phyloP scores from a whole-genome alignment of 352 stramenopile species.

The Globisporangium irregulare region DNA sequence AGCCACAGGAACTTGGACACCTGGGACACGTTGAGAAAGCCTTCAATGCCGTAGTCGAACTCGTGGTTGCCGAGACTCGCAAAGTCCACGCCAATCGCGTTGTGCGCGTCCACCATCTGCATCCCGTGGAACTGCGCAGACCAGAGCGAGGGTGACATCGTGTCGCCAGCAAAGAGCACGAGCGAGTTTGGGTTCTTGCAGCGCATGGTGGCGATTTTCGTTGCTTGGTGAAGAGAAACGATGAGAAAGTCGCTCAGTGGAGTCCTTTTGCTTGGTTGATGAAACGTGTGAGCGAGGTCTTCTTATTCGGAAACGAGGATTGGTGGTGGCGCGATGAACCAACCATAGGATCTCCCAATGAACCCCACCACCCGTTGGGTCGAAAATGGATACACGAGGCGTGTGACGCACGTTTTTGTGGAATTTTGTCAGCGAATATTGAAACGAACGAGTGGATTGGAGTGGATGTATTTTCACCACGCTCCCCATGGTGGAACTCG shows the following conservation, averaged over 20 bases:
- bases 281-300: neutral
- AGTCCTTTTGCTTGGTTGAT: too few relatives aligned
- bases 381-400: neutral
- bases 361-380: neutral
- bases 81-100: slow-evolving; percentile 70
- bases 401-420: neutral
- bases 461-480: neutral
- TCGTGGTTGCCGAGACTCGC: slow-evolving; percentile 76
- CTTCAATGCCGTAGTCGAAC: slow-evolving; percentile 74
- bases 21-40: slow-evolving; percentile 61
- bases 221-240: neutral
- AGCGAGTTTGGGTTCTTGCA: slow-evolving; percentile 57
- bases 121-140: slow-evolving; percentile 74
- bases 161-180: slow-evolving; percentile 75
- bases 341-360: too few relatives aligned
- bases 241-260: too few relatives aligned
- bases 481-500: neutral
- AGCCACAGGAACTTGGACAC: slow-evolving; percentile 65
- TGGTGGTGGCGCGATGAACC: too few relatives aligned
- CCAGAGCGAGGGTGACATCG: slow-evolving; percentile 76
- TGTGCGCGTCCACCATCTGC: slow-evolving; percentile 78
- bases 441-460: neutral
- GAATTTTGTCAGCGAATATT: neutral
- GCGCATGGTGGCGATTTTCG: slow-evolving; percentile 10
- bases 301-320: neutral